These are phyloP conservation scores for Hypomyces perniciosus DNA, from an alignment of 2,329 filamentous ascomycete genomes.

Conservation along the genomic window DNA sequence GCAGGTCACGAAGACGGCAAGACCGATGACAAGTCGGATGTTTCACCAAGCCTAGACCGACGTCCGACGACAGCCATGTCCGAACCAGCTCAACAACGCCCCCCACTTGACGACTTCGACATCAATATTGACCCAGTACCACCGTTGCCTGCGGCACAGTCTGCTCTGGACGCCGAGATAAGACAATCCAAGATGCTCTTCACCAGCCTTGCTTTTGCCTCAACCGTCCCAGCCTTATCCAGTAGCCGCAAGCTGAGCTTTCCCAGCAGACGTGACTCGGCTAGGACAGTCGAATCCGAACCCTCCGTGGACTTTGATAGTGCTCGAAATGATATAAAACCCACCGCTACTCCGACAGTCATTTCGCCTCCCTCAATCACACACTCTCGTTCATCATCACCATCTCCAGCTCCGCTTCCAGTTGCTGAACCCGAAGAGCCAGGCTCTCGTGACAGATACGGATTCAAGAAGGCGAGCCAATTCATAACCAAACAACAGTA, in stretches of 20 bases:
- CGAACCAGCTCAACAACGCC: slow-evolving; percentile 8
- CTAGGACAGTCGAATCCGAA: slow-evolving; percentile 39
- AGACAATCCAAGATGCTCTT: slow-evolving; percentile 37
- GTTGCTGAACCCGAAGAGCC: slow-evolving; percentile 41
- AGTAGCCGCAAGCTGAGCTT: slow-evolving; percentile 24
- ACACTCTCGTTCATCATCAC: slow-evolving; percentile 12
- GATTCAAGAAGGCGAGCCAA: slow-evolving; percentile 83
- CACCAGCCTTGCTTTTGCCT: slow-evolving; percentile 32
- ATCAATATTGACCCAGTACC: slow-evolving; percentile 10
- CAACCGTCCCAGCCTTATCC: slow-evolving; percentile 34
- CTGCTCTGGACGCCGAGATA: slow-evolving; percentile 33
- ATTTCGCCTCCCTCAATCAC: slow-evolving; percentile 9
- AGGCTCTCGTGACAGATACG: slow-evolving; percentile 68
- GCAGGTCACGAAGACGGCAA: slow-evolving; percentile 2
- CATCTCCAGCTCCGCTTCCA: slow-evolving; percentile 13
- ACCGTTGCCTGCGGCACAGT: slow-evolving; percentile 17
- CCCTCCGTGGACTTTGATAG: slow-evolving; percentile 22
- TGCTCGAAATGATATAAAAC: slow-evolving; percentile 10
- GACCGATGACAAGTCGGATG: slow-evolving; percentile 2
- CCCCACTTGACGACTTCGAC: slow-evolving; percentile 2
- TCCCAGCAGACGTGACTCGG: slow-evolving; percentile 45
- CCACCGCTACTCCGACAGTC: slow-evolving; percentile 7
- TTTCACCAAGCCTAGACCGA: slow-evolving; percentile 5
- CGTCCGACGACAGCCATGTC: slow-evolving; percentile 13
- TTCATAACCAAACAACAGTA: slow-evolving; percentile 73